A percentile compares a stretch with the other conserved stretches of the same genome.
Evolutionary conservation across 495 filamentous ascomycete species (phyloP).

Genomic region (Pseudomonodictys pantanalensis): DNA sequence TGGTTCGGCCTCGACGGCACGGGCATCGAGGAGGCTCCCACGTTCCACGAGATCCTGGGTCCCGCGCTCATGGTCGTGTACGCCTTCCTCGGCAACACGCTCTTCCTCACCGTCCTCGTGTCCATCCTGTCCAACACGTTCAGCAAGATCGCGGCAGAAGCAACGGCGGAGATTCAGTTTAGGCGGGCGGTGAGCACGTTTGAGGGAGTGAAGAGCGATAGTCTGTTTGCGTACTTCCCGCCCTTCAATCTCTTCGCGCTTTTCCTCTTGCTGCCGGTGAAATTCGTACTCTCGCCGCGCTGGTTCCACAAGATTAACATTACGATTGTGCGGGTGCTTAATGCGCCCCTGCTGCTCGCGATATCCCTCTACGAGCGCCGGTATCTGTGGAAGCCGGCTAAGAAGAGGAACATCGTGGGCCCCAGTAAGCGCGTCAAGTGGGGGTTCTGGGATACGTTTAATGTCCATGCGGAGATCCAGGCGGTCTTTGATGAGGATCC

Average conservation of each 20-base stretch:
- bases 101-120: conserved; percentile 73
- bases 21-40: conserved; percentile 61
- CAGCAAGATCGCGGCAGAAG: conserved; percentile 60
- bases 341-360: conserved; percentile 61
- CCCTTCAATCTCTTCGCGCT: conserved; percentile 72
- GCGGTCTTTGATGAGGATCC: conserved; percentile 67
- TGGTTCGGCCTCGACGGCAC: conserved; percentile 77
- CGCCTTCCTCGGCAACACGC: conserved; percentile 70
- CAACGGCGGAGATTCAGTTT: conserved; percentile 68
- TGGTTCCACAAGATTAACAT: conserved; percentile 81
- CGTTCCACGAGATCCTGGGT: conserved; percentile 65
- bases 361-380: conserved; percentile 60
- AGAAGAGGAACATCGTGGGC: conserved; percentile 6
- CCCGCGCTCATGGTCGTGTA: conserved; percentile 69
- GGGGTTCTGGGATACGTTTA: conserved; percentile 52
- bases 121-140: conserved; percentile 74
- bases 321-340: conserved; percentile 58
- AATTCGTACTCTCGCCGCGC: conserved; percentile 59
- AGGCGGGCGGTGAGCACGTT: conserved; percentile 69
- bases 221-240: conserved; percentile 69
- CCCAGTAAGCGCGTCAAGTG: conserved; percentile 18
- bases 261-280: conserved; percentile 61
- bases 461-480: conserved; percentile 62
- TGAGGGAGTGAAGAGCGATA: conserved; percentile 71
- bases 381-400: conserved; percentile 41